These are phyloP conservation scores for Hydrangea macrophylla DNA, from an alignment of 148 eudicot species.

Conservation along the genomic window DNA sequence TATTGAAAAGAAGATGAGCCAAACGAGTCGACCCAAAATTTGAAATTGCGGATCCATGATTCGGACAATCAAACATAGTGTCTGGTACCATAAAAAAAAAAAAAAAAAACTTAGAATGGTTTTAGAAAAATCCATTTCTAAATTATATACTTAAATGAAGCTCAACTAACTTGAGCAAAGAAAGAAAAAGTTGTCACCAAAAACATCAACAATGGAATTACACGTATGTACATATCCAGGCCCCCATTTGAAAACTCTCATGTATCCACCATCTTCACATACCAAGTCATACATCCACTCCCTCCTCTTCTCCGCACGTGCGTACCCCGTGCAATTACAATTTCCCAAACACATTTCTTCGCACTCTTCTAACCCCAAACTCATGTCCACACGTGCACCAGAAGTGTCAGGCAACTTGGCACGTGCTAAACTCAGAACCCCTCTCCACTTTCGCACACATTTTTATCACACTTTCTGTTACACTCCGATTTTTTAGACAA, in stretches of 20 bases:
- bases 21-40: too few species aligned
- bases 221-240: conserved; percentile 36
- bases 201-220: neutral
- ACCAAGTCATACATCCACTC: conserved; percentile 36
- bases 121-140: too few species aligned
- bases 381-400: conserved; percentile 20
- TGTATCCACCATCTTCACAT: conserved; percentile 35
- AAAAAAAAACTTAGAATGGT: too few species aligned
- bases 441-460: conserved; percentile 33
- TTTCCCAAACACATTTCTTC: conserved; percentile 31
- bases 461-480: conserved; percentile 23
- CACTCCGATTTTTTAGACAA: too few species aligned
- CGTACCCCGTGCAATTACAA: conserved; percentile 44
- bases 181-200: too few species aligned
- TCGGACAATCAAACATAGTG: too few species aligned
- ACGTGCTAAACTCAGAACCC: conserved; percentile 34
- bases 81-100: too few species aligned
- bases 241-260: conserved; percentile 33
- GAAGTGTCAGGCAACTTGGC: conserved; percentile 46
- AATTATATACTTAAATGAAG: too few species aligned
- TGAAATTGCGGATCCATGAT: too few species aligned
- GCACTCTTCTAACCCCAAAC: conserved; percentile 24
- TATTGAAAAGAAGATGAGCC: too few species aligned
- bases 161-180: too few species aligned
- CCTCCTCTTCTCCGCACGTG: conserved; percentile 27